Percentiles rank a stretch among this genome's conserved stretches.
Evolutionary conservation across 2,329 filamentous ascomycete genomes (phyloP).

Genomic region (Neofusicoccum umdonicola): DNA sequence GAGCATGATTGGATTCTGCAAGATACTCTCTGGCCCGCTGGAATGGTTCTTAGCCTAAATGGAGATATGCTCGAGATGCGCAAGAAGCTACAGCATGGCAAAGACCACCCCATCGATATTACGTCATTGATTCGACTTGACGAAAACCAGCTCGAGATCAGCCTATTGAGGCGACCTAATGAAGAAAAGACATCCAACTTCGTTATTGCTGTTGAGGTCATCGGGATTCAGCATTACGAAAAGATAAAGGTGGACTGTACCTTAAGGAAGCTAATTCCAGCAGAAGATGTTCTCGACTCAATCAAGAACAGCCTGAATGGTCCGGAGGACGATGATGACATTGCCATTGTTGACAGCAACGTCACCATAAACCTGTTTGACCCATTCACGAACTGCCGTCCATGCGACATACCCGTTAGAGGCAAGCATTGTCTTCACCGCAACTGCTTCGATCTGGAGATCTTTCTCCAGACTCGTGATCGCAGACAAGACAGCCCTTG

Average conservation of each 20-base stretch:
- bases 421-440: slow-evolving; percentile 69
- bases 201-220: slow-evolving; percentile 67
- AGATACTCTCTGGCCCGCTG: slow-evolving; percentile 68
- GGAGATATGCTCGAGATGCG: slow-evolving; percentile 53
- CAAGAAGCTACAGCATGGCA: slow-evolving; percentile 69
- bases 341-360: slow-evolving; percentile 40
- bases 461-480: slow-evolving; percentile 68
- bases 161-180: slow-evolving; percentile 26
- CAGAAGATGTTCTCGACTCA: slow-evolving; percentile 51
- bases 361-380: slow-evolving; percentile 47
- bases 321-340: slow-evolving; percentile 46
- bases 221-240: slow-evolving; percentile 54
- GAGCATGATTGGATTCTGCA: slow-evolving; percentile 60
- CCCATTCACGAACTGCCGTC: slow-evolving; percentile 42
- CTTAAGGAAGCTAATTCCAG: slow-evolving; percentile 35
- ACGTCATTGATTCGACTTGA: slow-evolving; percentile 60
- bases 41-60: slow-evolving; percentile 70
- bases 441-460: slow-evolving; percentile 88
- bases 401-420: slow-evolving; percentile 72
- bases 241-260: slow-evolving; percentile 33
- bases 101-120: slow-evolving; percentile 73
- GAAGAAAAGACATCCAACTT: slow-evolving; percentile 47
- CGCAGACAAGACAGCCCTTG: slow-evolving; percentile 26
- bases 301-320: slow-evolving; percentile 53
- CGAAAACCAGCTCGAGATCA: slow-evolving; percentile 60